These are phyloP conservation scores for Zoysia japonica DNA, from an alignment of 176 grass and related monocot genomes.

Conservation along the genomic window DNA sequence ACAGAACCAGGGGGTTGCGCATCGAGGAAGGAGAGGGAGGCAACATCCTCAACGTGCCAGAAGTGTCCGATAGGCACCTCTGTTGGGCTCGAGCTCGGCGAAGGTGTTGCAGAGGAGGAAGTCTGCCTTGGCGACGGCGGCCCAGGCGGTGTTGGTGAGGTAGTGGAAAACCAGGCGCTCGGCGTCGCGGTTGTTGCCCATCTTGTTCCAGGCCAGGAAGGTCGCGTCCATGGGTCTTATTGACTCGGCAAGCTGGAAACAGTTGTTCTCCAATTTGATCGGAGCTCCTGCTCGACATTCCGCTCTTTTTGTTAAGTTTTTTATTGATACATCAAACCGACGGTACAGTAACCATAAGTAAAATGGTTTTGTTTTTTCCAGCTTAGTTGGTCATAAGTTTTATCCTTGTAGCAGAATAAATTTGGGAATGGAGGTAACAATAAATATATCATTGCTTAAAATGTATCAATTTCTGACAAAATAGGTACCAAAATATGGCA, in stretches of 20 bases:
- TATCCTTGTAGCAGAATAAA: too few relatives aligned
- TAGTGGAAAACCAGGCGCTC: constrained; percentile 36
- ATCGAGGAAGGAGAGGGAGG: constrained; percentile 52
- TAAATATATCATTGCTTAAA: too few relatives aligned
- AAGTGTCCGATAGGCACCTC: constrained; percentile 29
- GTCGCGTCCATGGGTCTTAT: constrained; percentile 23
- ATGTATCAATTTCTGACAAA: too few relatives aligned
- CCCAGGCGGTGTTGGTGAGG: neutral
- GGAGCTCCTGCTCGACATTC: constrained; percentile 19
- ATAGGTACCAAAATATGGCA: too few relatives aligned
- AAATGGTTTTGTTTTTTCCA: too few relatives aligned
- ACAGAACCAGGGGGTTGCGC: constrained; percentile 44
- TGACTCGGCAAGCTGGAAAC: constrained; percentile 2
- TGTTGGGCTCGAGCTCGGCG: constrained; percentile 33
- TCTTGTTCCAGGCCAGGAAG: constrained; percentile 39
- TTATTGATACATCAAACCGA: too few relatives aligned
- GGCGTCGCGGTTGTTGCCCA: constrained; percentile 23
- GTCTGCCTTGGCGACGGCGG: constrained; percentile 18
- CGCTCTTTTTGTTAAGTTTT: too few relatives aligned
- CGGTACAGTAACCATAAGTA: too few relatives aligned
- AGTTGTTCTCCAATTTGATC: constrained; percentile 10
- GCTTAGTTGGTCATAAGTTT: too few relatives aligned
- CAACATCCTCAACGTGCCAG: constrained; percentile 32
- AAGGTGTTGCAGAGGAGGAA: constrained; percentile 56
- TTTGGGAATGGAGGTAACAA: too few relatives aligned